A percentile compares a stretch with the other conserved stretches of the same genome.
Conservation (phyloP, 2,329 filamentous ascomycete species). For the Scytalidium lignicola region DNA sequence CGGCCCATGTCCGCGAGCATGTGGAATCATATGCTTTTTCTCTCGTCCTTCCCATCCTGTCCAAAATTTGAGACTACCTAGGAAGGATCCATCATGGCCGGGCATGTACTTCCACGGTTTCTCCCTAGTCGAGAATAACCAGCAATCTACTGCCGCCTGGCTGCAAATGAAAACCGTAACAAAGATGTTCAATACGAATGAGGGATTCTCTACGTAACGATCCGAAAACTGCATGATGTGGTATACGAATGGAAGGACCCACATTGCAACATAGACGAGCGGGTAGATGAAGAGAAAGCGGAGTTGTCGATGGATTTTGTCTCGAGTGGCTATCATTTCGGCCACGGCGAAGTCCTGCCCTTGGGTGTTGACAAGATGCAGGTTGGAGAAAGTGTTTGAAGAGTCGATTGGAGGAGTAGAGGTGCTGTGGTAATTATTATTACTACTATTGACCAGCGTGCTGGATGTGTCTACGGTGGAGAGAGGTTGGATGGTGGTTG, state of each 20-base stretch:
- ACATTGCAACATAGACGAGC: conserved; percentile 64
- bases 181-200: conserved; percentile 51
- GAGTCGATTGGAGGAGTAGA: conserved; percentile 6
- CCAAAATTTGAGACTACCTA: conserved; percentile 29
- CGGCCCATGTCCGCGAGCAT: conserved; percentile 22
- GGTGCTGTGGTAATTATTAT: conserved; percentile 4
- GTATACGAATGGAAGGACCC: conserved; percentile 64
- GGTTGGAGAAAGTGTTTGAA: conserved; percentile 11
- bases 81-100: conserved; percentile 33
- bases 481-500: conserved; percentile 1
- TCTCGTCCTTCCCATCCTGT: conserved; percentile 16
- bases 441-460: background rate
- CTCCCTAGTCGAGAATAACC: conserved; percentile 65
- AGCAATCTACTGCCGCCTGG: conserved; percentile 63
- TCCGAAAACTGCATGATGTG: conserved; percentile 58
- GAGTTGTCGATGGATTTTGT: conserved; percentile 61
- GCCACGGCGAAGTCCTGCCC: conserved; percentile 26
- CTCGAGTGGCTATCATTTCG: conserved; percentile 36
- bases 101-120: conserved; percentile 62
- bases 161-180: conserved; percentile 54
- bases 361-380: conserved; percentile 21
- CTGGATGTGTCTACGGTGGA: background rate
- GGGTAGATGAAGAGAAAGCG: conserved; percentile 74
- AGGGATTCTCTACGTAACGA: conserved; percentile 41
- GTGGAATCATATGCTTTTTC: conserved; percentile 18